Percentiles rank a stretch among this genome's conserved stretches.
These are phyloP conservation scores for Rhododendron williamsianum DNA, from an alignment of 148 eudicot species.

Conservation along the genomic window DNA sequence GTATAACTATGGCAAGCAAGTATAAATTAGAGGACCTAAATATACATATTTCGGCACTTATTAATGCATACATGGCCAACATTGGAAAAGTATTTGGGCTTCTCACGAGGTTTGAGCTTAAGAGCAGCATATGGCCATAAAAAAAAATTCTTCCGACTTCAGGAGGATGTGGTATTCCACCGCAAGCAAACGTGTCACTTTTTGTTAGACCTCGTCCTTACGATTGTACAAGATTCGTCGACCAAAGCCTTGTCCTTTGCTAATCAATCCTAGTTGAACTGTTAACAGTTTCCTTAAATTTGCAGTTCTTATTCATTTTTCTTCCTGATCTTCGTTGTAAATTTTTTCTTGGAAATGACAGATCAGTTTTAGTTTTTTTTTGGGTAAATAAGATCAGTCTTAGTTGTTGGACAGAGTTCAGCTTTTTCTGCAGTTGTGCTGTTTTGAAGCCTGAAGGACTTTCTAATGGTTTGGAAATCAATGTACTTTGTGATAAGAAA, in stretches of 20 bases:
- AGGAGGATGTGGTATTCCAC: background rate
- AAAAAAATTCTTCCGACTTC: background rate
- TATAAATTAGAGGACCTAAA: too few relatives aligned
- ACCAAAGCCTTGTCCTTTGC: background rate
- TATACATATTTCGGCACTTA: too few relatives aligned
- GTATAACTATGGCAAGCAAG: too few relatives aligned
- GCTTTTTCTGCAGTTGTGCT: too few relatives aligned
- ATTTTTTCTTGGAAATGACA: too few relatives aligned
- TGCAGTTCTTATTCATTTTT: background rate
- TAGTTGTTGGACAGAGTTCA: too few relatives aligned
- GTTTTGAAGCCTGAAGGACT: too few relatives aligned
- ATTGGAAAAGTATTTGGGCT: background rate
- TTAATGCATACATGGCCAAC: background rate
- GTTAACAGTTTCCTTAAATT: background rate
- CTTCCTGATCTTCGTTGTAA: background rate
- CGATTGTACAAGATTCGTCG: background rate
- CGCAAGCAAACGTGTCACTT: background rate
- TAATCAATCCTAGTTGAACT: background rate
- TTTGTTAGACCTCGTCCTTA: background rate
- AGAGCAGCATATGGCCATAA: background rate
- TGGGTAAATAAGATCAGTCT: too few relatives aligned
- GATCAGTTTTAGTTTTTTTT: too few relatives aligned
- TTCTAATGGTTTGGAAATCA: too few relatives aligned
- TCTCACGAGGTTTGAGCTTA: background rate
- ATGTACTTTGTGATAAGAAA: too few relatives aligned